These are phyloP conservation scores for Meyerozyma smithsonii DNA, from an alignment of 1,139 yeast species.

Conservation along the genomic window DNA sequence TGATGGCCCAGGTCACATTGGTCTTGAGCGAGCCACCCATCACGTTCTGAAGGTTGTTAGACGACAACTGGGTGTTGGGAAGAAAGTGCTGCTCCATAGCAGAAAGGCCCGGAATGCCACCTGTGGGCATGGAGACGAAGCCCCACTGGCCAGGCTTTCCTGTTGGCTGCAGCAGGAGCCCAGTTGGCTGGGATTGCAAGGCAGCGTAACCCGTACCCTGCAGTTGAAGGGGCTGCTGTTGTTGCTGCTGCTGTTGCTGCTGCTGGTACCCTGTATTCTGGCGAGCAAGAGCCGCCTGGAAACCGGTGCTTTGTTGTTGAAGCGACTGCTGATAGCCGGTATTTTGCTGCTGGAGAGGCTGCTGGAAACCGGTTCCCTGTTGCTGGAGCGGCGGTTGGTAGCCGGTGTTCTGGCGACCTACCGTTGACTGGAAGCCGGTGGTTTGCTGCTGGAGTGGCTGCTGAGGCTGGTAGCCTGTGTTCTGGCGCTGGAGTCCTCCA, in stretches of 20 bases:
- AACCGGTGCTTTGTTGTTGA: conserved; percentile 14
- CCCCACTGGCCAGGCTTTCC: conserved; percentile 87
- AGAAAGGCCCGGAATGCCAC: conserved; percentile 72
- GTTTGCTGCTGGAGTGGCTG: conserved; percentile 11
- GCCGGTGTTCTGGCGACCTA: conserved; percentile 9
- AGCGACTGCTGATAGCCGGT: conserved; percentile 40
- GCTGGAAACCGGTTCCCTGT: conserved; percentile 52
- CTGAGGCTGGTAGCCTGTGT: conserved; percentile 9
- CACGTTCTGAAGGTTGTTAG: conserved; percentile 41
- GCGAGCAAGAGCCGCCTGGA: conserved; percentile 16
- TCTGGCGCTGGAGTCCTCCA: conserved; percentile 15
- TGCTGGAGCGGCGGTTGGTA: conserved; percentile 12
- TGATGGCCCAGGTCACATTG: conserved; percentile 70
- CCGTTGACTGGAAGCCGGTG: conserved; percentile 8
- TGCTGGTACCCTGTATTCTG: conserved; percentile 16
- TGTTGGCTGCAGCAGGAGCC: conserved; percentile 52
- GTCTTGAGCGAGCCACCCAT: conserved; percentile 49
- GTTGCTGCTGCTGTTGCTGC: conserved; percentile 10
- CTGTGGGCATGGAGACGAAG: conserved; percentile 66
- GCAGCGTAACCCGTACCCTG: conserved; percentile 3
- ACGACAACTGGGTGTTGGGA: conserved; percentile 50
- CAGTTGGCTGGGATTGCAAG: conserved; percentile 27
- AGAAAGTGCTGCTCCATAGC: conserved; percentile 73
- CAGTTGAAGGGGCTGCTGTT: conserved; percentile 14
- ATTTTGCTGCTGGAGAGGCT: conserved; percentile 35